phyloP scores from a whole-genome alignment of 352 stramenopile species.

The Phytophthora chlamydospora region DNA sequence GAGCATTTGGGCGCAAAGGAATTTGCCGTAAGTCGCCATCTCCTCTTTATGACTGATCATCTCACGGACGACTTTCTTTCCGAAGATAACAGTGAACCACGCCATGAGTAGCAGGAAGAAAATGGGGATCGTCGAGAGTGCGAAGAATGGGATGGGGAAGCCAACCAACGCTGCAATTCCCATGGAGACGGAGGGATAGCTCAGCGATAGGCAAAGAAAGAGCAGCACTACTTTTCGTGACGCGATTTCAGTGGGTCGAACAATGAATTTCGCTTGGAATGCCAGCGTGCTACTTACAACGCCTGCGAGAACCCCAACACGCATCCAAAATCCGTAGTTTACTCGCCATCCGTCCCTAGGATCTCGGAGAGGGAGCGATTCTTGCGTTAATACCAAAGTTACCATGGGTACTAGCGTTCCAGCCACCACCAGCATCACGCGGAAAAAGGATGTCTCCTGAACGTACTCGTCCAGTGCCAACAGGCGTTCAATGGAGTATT shows the following conservation, averaged over 20 bases:
- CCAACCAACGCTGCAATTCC: slow-evolving; percentile 18
- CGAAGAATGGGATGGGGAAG: slow-evolving; percentile 24
- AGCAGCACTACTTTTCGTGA: slow-evolving; percentile 1
- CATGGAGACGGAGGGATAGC: slow-evolving; percentile 13
- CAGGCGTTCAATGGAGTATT: slow-evolving; percentile 19
- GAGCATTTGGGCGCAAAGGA: slow-evolving; percentile 22
- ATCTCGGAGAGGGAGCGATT: slow-evolving; percentile 14
- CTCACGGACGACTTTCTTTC: background rate
- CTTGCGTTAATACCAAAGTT: slow-evolving; percentile 18
- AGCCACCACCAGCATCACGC: slow-evolving; percentile 8
- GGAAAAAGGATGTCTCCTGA: slow-evolving; percentile 2
- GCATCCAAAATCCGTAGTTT: slow-evolving; percentile 26
- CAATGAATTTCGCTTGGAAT: slow-evolving; percentile 8
- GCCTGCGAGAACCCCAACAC: slow-evolving; percentile 19
- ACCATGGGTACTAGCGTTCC: slow-evolving; percentile 15
- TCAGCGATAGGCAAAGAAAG: slow-evolving; percentile 13
- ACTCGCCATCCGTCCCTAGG: slow-evolving; percentile 13
- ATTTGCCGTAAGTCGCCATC: slow-evolving; percentile 3
- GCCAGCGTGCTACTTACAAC: slow-evolving; percentile 12
- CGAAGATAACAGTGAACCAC: slow-evolving; percentile 15
- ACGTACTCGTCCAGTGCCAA: slow-evolving; percentile 24
- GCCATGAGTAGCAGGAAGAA: slow-evolving; percentile 13
- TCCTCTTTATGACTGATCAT: slow-evolving; percentile 8
- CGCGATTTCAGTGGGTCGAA: background rate
- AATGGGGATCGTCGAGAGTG: slow-evolving; percentile 19